A percentile compares a stretch with the other conserved stretches of the same genome.
These are phyloP conservation scores for Russula dissimulans DNA, from an alignment of 768 basidiomycete genomes.

Conservation along the genomic window DNA sequence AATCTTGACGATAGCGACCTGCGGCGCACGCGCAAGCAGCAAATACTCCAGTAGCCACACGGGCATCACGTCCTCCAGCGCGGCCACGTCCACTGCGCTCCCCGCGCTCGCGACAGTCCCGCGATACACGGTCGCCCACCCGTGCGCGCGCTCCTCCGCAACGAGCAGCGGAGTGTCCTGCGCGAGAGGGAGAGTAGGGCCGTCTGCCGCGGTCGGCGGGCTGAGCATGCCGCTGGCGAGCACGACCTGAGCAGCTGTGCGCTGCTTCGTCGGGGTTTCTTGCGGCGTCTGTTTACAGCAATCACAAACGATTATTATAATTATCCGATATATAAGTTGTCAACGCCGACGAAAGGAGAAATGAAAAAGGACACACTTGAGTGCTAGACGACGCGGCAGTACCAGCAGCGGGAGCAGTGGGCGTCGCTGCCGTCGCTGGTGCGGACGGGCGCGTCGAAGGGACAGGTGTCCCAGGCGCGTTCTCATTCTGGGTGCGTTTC, in stretches of 20 bases:
- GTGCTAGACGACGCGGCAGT: not conserved
- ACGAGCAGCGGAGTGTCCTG: conserved; percentile 60
- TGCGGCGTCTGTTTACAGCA: not conserved
- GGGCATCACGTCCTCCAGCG: conserved; percentile 72
- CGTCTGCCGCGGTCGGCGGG: conserved; percentile 66
- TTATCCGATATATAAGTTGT: not conserved
- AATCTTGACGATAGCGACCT: conserved; percentile 56
- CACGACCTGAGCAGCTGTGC: conserved; percentile 46
- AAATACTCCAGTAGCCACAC: conserved; percentile 86
- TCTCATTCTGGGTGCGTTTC: conserved; percentile 29
- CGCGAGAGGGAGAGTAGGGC: conserved; percentile 55
- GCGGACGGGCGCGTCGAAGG: not conserved
- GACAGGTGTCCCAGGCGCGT: conserved; percentile 15
- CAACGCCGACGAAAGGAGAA: not conserved
- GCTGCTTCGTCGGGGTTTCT: conserved; percentile 24
- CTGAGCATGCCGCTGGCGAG: conserved; percentile 43
- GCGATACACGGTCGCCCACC: conserved; percentile 71
- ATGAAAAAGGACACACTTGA: not conserved
- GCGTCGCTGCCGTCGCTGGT: not conserved
- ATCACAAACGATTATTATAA: too few species aligned
- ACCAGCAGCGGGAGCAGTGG: not conserved
- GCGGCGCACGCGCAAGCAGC: conserved; percentile 51
- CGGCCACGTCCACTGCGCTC: conserved; percentile 33
- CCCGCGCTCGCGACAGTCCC: conserved; percentile 53
- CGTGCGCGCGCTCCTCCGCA: conserved; percentile 68